Evolutionary conservation across 495 filamentous ascomycete genomes (phyloP).

Genomic region (Talaromyces ruber): DNA sequence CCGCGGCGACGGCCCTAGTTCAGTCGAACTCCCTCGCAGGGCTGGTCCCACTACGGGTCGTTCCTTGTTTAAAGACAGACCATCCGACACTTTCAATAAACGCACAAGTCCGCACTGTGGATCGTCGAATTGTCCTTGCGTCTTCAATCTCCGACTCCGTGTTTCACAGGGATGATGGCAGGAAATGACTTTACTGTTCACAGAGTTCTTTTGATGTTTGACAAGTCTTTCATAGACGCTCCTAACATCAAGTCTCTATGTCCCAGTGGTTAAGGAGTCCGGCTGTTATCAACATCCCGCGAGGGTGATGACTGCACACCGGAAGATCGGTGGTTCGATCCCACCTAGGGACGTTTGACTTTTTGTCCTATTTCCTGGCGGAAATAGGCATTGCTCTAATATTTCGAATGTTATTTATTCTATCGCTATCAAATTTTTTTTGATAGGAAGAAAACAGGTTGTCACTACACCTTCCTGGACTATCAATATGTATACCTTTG

Average conservation of each 20-base stretch:
- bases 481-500: not conserved
- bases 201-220: too few relatives aligned
- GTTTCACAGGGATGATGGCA: not conserved
- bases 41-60: not conserved
- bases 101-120: not conserved
- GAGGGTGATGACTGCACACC: not conserved
- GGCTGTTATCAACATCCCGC: not conserved
- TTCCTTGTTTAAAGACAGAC: not conserved
- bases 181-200: not conserved
- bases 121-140: constrained; percentile 1
- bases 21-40: not conserved
- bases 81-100: not conserved
- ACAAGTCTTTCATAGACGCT: too few relatives aligned
- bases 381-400: too few relatives aligned
- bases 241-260: not conserved
- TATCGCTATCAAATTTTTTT: too few relatives aligned
- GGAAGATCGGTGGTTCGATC: constrained; percentile 4
- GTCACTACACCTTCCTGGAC: not conserved
- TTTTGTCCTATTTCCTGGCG: too few relatives aligned
- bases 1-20: not conserved
- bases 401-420: too few relatives aligned
- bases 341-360: constrained; percentile 3
- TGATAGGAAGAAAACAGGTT: not conserved
- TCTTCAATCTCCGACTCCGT: constrained; percentile 2
- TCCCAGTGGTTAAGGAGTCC: constrained; percentile 4